Conservation (phyloP, 306 rosid genomes). For the Sechiopsis laciniata region DNA sequence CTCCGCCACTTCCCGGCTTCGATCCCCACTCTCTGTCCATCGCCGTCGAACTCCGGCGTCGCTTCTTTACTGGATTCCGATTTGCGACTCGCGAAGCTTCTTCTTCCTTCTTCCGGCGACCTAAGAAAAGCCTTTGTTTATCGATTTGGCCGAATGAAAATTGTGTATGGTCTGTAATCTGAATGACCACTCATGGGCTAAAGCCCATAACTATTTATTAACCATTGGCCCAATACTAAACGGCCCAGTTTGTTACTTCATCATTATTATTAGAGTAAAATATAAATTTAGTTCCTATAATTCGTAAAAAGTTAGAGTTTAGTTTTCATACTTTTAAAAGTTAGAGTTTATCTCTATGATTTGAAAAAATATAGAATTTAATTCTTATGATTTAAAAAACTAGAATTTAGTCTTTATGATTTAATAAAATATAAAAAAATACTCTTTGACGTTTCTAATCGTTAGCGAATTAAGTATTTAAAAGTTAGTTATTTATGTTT, state of each 20-base stretch:
- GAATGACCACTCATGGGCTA: not conserved
- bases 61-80: not conserved
- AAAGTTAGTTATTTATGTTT: too few relatives aligned
- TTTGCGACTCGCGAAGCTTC: not conserved
- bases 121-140: slow-evolving; percentile 9
- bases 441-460: too few relatives aligned
- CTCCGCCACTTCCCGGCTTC: slow-evolving; percentile 99
- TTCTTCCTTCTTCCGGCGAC: slow-evolving; percentile 12
- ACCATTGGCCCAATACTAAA: not conserved
- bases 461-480: too few relatives aligned
- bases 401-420: too few relatives aligned
- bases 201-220: not conserved
- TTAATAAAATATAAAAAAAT: too few relatives aligned
- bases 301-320: too few relatives aligned
- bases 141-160: not conserved
- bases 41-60: slow-evolving; percentile 1
- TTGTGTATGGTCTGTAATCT: not conserved
- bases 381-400: too few relatives aligned
- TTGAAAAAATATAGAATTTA: too few relatives aligned
- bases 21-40: slow-evolving; percentile 99
- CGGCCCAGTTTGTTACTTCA: not conserved
- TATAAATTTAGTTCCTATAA: too few relatives aligned
- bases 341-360: too few relatives aligned
- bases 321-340: too few relatives aligned
- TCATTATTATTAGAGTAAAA: too few relatives aligned